phyloP scores from a whole-genome alignment of 225 moss, liverwort and hornwort genomes.

The Neckera pumila region DNA sequence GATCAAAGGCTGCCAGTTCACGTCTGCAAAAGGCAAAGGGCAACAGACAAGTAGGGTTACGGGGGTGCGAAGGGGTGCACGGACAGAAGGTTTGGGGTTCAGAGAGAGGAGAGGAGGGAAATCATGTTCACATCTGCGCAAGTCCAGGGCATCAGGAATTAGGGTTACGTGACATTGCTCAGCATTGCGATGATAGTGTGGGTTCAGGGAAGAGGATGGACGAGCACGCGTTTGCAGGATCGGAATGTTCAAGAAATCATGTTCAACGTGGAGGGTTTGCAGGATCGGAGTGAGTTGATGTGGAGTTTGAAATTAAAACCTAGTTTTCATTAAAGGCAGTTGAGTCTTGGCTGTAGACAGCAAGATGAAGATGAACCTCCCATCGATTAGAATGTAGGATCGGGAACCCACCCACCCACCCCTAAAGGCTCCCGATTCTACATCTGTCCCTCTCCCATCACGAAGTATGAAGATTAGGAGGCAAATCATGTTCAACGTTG shows the following conservation, averaged over 20 bases:
- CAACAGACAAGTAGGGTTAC: not conserved
- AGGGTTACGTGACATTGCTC: not conserved
- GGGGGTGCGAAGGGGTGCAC: not conserved
- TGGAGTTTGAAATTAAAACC: not conserved
- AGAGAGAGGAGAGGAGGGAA: not conserved
- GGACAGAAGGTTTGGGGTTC: not conserved
- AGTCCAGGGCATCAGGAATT: not conserved
- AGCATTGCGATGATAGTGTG: not conserved
- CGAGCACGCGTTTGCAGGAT: not conserved
- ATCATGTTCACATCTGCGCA: not conserved
- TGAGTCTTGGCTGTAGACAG: not conserved
- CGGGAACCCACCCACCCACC: not conserved
- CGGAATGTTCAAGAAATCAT: not conserved
- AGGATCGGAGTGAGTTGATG: not conserved
- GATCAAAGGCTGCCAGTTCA: constrained; percentile 62
- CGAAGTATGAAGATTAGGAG: not conserved
- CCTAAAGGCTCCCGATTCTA: not conserved
- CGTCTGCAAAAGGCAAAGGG: constrained; percentile 10
- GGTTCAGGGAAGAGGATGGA: not conserved
- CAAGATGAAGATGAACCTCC: not conserved
- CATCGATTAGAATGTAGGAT: not conserved
- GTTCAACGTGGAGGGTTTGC: not conserved
- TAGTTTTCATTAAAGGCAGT: not conserved
- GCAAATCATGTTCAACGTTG: too few species aligned
- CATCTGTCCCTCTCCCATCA: not conserved